Percentiles rank a stretch among this genome's conserved stretches.
Evolutionary conservation across 2,329 filamentous ascomycete species (phyloP).

Genomic region (Pseudopithomyces maydicus): DNA sequence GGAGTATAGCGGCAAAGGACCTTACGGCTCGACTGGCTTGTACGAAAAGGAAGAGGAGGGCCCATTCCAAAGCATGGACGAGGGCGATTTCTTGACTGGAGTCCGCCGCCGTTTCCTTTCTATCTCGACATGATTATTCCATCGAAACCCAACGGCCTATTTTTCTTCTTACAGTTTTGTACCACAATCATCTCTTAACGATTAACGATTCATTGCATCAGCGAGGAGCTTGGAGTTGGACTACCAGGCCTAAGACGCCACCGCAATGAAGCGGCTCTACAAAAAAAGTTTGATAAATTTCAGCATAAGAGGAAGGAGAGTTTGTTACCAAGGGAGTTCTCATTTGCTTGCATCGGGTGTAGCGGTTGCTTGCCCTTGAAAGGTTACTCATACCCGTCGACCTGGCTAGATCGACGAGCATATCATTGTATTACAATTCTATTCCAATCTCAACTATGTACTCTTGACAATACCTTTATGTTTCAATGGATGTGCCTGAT

Average conservation of each 20-base stretch:
- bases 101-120: conserved; percentile 42
- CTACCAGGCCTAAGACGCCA: conserved; percentile 37
- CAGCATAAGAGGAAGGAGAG: not conserved
- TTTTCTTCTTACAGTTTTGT: conserved; percentile 28
- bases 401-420: not conserved
- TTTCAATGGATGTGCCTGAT: not conserved
- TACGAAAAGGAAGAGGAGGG: conserved; percentile 56
- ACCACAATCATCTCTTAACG: conserved; percentile 23
- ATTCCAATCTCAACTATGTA: not conserved
- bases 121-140: conserved; percentile 40
- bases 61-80: conserved; percentile 45
- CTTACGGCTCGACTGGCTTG: conserved; percentile 55
- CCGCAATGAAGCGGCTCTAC: conserved; percentile 20
- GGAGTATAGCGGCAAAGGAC: conserved; percentile 51
- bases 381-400: not conserved
- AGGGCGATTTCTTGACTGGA: conserved; percentile 46
- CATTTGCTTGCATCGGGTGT: not conserved
- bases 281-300: conserved; percentile 17
- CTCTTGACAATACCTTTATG: not conserved
- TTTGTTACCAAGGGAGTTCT: not conserved
- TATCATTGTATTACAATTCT: not conserved
- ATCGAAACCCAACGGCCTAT: conserved; percentile 17
- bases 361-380: not conserved
- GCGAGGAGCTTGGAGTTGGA: conserved; percentile 40
- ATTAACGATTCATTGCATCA: conserved; percentile 36